Conservation (phyloP, 2,329 filamentous ascomycete species). For the Setomelanomma holmii region DNA sequence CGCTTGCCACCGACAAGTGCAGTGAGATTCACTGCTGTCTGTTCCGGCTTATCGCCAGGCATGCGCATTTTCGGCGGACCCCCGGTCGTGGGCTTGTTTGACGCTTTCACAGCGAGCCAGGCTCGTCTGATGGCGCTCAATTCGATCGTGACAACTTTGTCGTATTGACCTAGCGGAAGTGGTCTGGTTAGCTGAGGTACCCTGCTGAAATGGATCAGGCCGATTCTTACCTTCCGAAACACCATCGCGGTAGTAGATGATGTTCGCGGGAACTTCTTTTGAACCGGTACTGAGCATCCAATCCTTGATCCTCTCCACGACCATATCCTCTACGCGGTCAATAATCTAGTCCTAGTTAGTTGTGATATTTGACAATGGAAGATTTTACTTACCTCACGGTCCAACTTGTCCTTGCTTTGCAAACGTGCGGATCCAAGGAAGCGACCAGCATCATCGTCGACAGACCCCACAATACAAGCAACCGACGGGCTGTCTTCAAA, state of each 20-base stretch:
- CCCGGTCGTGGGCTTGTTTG: neutral
- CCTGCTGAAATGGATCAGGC: neutral
- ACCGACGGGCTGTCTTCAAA: slow-evolving; percentile 42
- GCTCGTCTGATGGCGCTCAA: neutral
- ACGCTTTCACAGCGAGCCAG: neutral
- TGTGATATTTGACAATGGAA: neutral
- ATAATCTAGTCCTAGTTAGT: neutral
- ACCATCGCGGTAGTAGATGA: slow-evolving; percentile 38
- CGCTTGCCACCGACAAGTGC: slow-evolving; percentile 50
- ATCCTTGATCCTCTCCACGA: slow-evolving; percentile 18
- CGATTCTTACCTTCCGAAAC: slow-evolving; percentile 7
- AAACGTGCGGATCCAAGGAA: slow-evolving; percentile 46
- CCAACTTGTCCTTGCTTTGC: slow-evolving; percentile 25
- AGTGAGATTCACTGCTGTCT: slow-evolving; percentile 25
- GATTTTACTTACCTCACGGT: neutral
- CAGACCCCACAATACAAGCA: slow-evolving; percentile 49
- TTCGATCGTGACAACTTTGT: neutral
- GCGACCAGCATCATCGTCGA: slow-evolving; percentile 33
- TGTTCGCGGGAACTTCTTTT: slow-evolving; percentile 12
- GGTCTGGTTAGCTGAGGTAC: too few species aligned
- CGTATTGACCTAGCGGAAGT: slow-evolving; percentile 1
- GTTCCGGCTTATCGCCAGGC: neutral
- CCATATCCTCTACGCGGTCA: slow-evolving; percentile 11
- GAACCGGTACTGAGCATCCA: neutral
- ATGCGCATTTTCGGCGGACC: too few species aligned